Conservation (phyloP, 257 asterid genomes). For the Solanum rostratum region DNA sequence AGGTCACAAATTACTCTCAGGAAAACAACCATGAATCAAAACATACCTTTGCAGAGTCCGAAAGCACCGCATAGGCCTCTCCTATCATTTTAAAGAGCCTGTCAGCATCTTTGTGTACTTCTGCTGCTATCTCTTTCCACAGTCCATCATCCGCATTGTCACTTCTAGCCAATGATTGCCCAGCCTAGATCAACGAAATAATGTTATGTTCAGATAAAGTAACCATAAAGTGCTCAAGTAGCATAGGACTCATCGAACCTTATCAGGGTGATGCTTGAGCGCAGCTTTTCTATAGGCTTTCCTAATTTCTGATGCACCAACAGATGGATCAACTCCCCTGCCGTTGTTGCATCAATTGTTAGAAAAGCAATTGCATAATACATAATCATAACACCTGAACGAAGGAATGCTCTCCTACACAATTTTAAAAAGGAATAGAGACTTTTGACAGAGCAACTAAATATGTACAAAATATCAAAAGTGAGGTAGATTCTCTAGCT, state of each 20-base stretch:
- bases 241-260: slow-evolving; percentile 37
- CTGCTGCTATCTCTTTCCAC: slow-evolving; percentile 82
- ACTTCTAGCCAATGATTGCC: slow-evolving; percentile 62
- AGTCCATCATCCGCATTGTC: slow-evolving; percentile 66
- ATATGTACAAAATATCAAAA: not conserved
- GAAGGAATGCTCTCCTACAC: not conserved
- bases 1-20: not conserved
- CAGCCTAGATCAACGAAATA: slow-evolving; percentile 42
- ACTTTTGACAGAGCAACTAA: not conserved
- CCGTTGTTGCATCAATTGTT: slow-evolving; percentile 5
- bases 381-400: not conserved
- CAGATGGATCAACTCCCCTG: slow-evolving; percentile 92
- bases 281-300: slow-evolving; percentile 95
- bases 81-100: slow-evolving; percentile 89
- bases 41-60: slow-evolving; percentile 80
- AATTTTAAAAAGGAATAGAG: not conserved
- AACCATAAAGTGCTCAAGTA: not conserved
- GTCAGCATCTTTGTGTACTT: slow-evolving; percentile 76
- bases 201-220: slow-evolving; percentile 1
- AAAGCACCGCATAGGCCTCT: slow-evolving; percentile 92
- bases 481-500: not conserved
- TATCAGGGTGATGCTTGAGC: slow-evolving; percentile 90
- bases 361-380: not conserved
- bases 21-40: not conserved
- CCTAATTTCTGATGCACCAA: slow-evolving; percentile 72